Conservation (phyloP, 1,284 basidiomycete genomes). For the Ceratobasidium sp. region DNA sequence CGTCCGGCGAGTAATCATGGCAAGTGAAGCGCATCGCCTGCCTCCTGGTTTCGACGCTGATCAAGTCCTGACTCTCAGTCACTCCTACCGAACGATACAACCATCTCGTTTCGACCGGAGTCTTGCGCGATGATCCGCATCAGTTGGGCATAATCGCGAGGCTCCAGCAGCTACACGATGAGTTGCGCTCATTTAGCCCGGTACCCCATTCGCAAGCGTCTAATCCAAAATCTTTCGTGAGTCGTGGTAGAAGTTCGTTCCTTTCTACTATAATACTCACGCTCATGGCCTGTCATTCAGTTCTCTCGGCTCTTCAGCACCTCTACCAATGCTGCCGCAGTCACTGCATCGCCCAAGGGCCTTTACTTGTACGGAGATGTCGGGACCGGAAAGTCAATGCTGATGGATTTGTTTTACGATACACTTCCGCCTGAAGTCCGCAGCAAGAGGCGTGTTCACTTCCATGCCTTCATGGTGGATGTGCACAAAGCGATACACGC, state of each 20-base stretch:
- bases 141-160: constrained; percentile 88
- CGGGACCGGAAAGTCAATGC: constrained; percentile 97
- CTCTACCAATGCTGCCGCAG: constrained; percentile 53
- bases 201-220: constrained; percentile 59
- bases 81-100: constrained; percentile 81
- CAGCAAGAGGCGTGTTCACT: constrained; percentile 90
- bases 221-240: constrained; percentile 57
- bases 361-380: constrained; percentile 98
- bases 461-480: constrained; percentile 99
- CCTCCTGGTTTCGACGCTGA: constrained; percentile 30
- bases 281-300: constrained; percentile 57
- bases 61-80: background rate
- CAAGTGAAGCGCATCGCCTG: constrained; percentile 32
- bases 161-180: constrained; percentile 84
- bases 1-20: constrained; percentile 20
- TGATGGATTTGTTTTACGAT: constrained; percentile 98
- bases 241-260: constrained; percentile 50
- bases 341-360: constrained; percentile 78
- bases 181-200: constrained; percentile 78
- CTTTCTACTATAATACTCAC: constrained; percentile 21
- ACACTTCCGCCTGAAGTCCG: constrained; percentile 77
- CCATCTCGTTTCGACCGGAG: constrained; percentile 77
- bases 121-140: constrained; percentile 82
- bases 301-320: constrained; percentile 74
- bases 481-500: constrained; percentile 94